Conservation (phyloP, 805 yeast genomes). For the Starmerella sp. region DNA sequence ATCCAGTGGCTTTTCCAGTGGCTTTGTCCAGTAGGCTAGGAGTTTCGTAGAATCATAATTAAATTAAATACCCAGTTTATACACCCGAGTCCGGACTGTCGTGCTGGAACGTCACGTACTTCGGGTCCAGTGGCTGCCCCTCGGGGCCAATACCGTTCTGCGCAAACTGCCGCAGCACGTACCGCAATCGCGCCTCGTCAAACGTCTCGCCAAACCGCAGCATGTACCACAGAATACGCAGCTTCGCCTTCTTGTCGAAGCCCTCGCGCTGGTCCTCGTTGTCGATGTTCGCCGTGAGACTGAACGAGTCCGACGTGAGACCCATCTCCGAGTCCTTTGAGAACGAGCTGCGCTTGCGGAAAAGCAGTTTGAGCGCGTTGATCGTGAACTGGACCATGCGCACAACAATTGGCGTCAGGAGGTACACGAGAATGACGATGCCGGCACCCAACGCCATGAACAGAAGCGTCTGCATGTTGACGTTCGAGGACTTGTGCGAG, state of each 20-base stretch:
- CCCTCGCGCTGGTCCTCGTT: slow-evolving; percentile 52
- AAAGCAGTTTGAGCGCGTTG: slow-evolving; percentile 4
- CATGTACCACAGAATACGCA: slow-evolving; percentile 46
- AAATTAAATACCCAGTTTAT: no score
- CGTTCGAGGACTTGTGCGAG: background rate
- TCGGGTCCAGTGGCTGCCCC: slow-evolving; percentile 60
- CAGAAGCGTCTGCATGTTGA: background rate
- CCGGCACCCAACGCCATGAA: background rate
- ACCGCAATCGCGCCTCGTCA: slow-evolving; percentile 57
- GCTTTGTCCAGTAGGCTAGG: no score
- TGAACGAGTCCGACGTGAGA: slow-evolving; percentile 47
- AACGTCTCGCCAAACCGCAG: slow-evolving; percentile 39
- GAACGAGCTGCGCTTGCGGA: slow-evolving; percentile 13
- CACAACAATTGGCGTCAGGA: slow-evolving; percentile 4
- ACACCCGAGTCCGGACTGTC: background rate
- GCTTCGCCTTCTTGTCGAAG: slow-evolving; percentile 44
- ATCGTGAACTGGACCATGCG: slow-evolving; percentile 1
- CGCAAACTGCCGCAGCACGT: slow-evolving; percentile 37
- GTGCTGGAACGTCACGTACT: slow-evolving; percentile 34
- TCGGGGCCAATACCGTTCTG: slow-evolving; percentile 48
- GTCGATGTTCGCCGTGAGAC: slow-evolving; percentile 38
- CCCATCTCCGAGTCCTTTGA: slow-evolving; percentile 32
- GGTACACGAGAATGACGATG: background rate
- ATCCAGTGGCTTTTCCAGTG: no score
- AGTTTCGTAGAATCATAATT: no score